Evolutionary conservation across 2,329 filamentous ascomycete genomes (phyloP).

Genomic region (Niveomyces coronatus): DNA sequence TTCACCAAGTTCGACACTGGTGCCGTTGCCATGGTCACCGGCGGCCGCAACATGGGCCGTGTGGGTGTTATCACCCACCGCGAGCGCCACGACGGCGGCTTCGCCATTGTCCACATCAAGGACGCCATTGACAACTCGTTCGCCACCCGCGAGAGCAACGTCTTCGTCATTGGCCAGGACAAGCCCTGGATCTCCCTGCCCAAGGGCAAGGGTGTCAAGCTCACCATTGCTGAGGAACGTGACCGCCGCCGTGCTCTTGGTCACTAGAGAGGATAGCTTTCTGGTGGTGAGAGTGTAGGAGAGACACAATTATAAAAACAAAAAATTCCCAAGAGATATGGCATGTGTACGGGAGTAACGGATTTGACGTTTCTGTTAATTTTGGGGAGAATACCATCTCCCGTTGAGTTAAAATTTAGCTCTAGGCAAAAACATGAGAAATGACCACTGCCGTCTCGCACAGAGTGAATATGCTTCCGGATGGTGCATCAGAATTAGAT

Average conservation of each 20-base stretch:
- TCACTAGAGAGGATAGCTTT: constrained; percentile 41
- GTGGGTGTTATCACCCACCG: constrained; percentile 99
- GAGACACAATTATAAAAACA: constrained; percentile 15
- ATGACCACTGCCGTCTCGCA: too few species aligned
- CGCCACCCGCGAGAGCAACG: constrained; percentile 98
- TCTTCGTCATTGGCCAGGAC: constrained; percentile 96
- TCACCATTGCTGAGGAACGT: constrained; percentile 97
- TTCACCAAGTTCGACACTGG: constrained; percentile 99
- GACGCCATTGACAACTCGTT: constrained; percentile 99
- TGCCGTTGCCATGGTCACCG: constrained; percentile 95
- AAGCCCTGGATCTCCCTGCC: constrained; percentile 99
- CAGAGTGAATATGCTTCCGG: too few species aligned
- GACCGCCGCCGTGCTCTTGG: constrained; percentile 79
- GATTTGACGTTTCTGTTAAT: constrained; percentile 28
- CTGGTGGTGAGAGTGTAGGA: constrained; percentile 5
- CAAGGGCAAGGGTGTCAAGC: constrained; percentile 99
- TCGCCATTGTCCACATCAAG: constrained; percentile 99
- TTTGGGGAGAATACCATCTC: constrained; percentile 14
- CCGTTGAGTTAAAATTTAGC: constrained; percentile 22
- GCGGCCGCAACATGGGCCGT: constrained; percentile 99
- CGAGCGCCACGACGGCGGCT: constrained; percentile 99
- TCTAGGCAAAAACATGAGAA: constrained; percentile 27
- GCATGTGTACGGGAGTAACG: constrained; percentile 31
- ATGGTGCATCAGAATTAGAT: too few species aligned
- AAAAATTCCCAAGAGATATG: constrained; percentile 23